Evolutionary conservation across 2,329 filamentous ascomycete species (phyloP).

Genomic region (Periconia sp.): DNA sequence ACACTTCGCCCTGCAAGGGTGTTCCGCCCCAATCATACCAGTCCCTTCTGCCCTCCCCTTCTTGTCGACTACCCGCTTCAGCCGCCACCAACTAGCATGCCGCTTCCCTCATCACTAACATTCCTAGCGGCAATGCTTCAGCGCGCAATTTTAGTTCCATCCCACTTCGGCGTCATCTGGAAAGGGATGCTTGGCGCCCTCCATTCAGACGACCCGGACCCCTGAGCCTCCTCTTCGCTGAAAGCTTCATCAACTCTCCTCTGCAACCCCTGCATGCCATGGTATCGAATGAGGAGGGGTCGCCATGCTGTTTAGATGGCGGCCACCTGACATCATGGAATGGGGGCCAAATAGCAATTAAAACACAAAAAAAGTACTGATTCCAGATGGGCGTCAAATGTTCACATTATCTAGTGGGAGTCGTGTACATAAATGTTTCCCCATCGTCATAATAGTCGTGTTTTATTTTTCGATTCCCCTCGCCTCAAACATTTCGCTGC

Average conservation of each 20-base stretch:
- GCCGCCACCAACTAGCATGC: not conserved
- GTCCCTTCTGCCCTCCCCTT: not conserved
- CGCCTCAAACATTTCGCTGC: not conserved
- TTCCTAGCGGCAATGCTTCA: not conserved
- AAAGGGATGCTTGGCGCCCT: not conserved
- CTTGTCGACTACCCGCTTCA: not conserved
- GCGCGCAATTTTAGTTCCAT: not conserved
- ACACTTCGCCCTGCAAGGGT: too few relatives aligned
- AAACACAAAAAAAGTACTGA: not conserved
- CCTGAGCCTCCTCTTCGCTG: too few relatives aligned
- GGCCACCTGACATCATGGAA: not conserved
- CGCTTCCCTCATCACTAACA: not conserved
- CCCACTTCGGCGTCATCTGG: not conserved
- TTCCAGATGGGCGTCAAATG: not conserved
- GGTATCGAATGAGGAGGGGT: too few relatives aligned
- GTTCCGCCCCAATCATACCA: constrained; percentile 1
- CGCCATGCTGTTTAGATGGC: too few relatives aligned
- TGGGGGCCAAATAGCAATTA: not conserved
- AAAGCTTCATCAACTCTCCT: too few relatives aligned
- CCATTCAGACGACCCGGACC: not conserved
- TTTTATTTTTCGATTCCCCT: not conserved
- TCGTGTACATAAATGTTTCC: too few relatives aligned
- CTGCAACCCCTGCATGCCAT: too few relatives aligned
- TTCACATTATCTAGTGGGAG: too few relatives aligned
- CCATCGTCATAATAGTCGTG: too few relatives aligned